These are phyloP conservation scores for Mycosphaerella arachidis DNA, from an alignment of 2,329 filamentous ascomycete genomes.

Conservation along the genomic window DNA sequence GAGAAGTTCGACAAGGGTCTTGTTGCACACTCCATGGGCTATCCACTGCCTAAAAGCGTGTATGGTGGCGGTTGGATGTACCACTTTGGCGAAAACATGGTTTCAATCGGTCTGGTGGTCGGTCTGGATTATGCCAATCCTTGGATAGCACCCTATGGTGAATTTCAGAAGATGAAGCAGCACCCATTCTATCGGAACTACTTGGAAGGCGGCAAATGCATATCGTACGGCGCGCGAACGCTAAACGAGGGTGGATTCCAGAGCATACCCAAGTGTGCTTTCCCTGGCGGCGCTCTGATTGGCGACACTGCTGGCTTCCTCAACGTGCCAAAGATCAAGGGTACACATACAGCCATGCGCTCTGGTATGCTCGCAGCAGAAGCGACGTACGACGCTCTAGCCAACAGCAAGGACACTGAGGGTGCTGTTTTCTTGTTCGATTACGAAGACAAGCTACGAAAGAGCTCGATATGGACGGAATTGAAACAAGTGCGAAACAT, in stretches of 20 bases:
- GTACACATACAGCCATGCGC: constrained; percentile 96
- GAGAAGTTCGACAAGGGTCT: constrained; percentile 87
- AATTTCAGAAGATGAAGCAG: constrained; percentile 98
- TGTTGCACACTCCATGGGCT: constrained; percentile 86
- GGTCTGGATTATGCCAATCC: constrained; percentile 95
- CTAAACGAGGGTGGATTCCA: constrained; percentile 95
- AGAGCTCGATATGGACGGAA: constrained; percentile 88
- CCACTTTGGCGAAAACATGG: constrained; percentile 96
- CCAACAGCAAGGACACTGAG: constrained; percentile 44
- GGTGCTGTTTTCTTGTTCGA: constrained; percentile 86
- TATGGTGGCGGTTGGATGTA: constrained; percentile 99
- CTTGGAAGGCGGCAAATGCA: constrained; percentile 94
- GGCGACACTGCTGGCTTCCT: constrained; percentile 95
- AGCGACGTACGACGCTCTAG: constrained; percentile 75
- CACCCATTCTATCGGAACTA: constrained; percentile 84
- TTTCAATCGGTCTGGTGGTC: constrained; percentile 85
- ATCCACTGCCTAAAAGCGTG: constrained; percentile 79
- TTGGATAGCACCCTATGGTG: constrained; percentile 89
- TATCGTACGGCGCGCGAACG: constrained; percentile 89
- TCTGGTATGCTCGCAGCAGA: constrained; percentile 95
- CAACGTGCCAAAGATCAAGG: constrained; percentile 98
- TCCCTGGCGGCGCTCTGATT: constrained; percentile 91
- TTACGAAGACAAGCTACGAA: constrained; percentile 84
- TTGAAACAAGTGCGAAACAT: constrained; percentile 95
- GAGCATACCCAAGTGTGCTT: constrained; percentile 93